Evolutionary conservation across 169 alveolate species (phyloP), one percentile per base, ranked within the genome.

Genomic region (Plasmodium knowlesi): DNA sequence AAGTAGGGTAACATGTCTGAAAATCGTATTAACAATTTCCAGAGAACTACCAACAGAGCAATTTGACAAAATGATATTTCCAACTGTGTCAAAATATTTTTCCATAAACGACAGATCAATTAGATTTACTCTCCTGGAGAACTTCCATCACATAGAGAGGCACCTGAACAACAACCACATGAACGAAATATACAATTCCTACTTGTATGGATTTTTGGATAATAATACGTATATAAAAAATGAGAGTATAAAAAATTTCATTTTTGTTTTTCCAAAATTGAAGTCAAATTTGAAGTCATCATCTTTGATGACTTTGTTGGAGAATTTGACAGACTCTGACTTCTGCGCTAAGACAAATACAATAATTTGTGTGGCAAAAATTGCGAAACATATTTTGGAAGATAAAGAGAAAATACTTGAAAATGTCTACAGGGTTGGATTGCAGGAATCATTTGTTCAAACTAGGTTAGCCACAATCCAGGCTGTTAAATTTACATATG

Each of bases 291-390:
- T 95, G 30, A 92, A 90, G 81, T 34, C 86, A 1, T 50, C 81
- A 32, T 91, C 96, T 19, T 83, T 92, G 5, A 78, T 82, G 84
- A n/a, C 80, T 14, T 79, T 96, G 19, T 74, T 94, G 76, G 94
- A 92, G 46, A 95, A 96, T 81, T 92, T 95, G 61, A 95, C 88
- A 61, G 97, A 96, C 50, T 73, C 70, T 19, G 97, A 96, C 73
- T 95, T 93, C 43, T 95, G 96, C 30, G 95, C 95, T 53, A 93
- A 94, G 83, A 93, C 94, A 10, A 96, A 96, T 81, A 41, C 96
- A n/a, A 96, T 96, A 41, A 96, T 96, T 25, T 96, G 97, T 81
- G 83, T 96, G 32, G 97, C 97, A 8, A 96, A 96, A 83, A 96
- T 96, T 37, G 92, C 96, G 39, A 95, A 96, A 5, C 92, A 93